Evolutionary conservation across 2,329 filamentous ascomycete species (phyloP).

Genomic region (Davidsoniella neocaledoniae): DNA sequence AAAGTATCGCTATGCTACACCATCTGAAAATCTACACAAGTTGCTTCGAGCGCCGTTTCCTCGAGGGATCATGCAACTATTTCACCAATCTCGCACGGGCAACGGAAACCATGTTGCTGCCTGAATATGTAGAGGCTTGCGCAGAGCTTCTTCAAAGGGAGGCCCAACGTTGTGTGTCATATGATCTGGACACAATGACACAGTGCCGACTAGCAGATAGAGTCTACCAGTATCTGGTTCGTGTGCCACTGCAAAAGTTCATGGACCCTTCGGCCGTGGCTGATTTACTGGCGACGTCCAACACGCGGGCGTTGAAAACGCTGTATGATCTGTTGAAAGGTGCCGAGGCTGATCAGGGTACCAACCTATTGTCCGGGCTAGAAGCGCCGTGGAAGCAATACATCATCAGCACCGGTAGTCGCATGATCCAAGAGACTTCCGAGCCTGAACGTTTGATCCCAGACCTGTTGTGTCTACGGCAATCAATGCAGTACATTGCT

Average conservation of each 20-base stretch:
- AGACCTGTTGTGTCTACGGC: constrained; percentile 64
- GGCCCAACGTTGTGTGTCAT: constrained; percentile 58
- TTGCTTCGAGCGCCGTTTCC: constrained; percentile 61
- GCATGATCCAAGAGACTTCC: constrained; percentile 65
- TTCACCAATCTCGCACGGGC: constrained; percentile 53
- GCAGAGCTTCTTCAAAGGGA: constrained; percentile 55
- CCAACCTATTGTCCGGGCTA: constrained; percentile 52
- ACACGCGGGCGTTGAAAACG: constrained; percentile 52
- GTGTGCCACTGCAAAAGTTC: constrained; percentile 47
- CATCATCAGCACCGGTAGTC: constrained; percentile 56
- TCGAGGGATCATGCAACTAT: constrained; percentile 50
- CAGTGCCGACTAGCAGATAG: constrained; percentile 57
- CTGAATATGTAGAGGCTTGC: constrained; percentile 58
- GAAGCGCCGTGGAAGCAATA: constrained; percentile 61
- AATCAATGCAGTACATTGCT: constrained; percentile 60
- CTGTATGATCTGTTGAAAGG: constrained; percentile 59
- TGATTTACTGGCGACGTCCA: constrained; percentile 54
- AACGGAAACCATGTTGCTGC: constrained; percentile 46
- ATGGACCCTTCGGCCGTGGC: constrained; percentile 50
- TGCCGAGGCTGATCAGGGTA: constrained; percentile 24
- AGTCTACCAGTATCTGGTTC: constrained; percentile 57
- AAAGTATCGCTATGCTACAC: constrained; percentile 67
- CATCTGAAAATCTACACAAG: constrained; percentile 67
- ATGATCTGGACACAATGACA: constrained; percentile 69
- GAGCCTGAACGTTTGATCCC: constrained; percentile 75